Evolutionary conservation across 1,284 basidiomycete genomes (phyloP).

Genomic region (Melampsora americana): DNA sequence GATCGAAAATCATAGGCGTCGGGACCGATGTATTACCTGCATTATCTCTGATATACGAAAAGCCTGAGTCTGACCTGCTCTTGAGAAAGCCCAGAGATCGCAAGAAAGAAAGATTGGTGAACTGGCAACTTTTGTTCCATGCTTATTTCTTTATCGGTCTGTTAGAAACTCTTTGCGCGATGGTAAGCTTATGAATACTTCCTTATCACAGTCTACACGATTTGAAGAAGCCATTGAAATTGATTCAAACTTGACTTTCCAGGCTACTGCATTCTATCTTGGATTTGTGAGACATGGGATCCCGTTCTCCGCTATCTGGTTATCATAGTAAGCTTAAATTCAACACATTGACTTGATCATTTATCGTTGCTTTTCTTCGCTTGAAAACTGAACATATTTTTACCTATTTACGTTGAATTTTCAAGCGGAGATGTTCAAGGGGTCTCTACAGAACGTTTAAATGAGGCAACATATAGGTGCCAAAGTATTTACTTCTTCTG

Average conservation of each 20-base stretch:
- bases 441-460: slow-evolving; percentile 52
- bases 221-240: no score
- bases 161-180: slow-evolving; percentile 60
- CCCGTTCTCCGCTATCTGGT: slow-evolving; percentile 61
- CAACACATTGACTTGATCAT: no score
- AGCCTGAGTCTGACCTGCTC: slow-evolving; percentile 62
- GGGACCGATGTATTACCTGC: slow-evolving; percentile 61
- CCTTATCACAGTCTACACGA: no score
- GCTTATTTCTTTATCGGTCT: slow-evolving; percentile 67
- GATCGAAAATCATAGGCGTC: no score
- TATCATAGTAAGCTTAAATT: slow-evolving; percentile 55
- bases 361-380: no score
- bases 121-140: slow-evolving; percentile 62
- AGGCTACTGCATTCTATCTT: slow-evolving; percentile 57
- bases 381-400: no score
- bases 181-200: no score
- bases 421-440: slow-evolving; percentile 56
- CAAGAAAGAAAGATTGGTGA: slow-evolving; percentile 58
- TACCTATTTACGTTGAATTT: no score
- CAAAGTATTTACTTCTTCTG: slow-evolving; percentile 61
- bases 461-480: slow-evolving; percentile 58
- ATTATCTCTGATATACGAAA: slow-evolving; percentile 62
- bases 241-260: no score
- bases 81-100: slow-evolving; percentile 65
- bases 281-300: slow-evolving; percentile 62